phyloP scores from a whole-genome alignment of 78 protist genomes.

The Dictyostelium purpureum region DNA sequence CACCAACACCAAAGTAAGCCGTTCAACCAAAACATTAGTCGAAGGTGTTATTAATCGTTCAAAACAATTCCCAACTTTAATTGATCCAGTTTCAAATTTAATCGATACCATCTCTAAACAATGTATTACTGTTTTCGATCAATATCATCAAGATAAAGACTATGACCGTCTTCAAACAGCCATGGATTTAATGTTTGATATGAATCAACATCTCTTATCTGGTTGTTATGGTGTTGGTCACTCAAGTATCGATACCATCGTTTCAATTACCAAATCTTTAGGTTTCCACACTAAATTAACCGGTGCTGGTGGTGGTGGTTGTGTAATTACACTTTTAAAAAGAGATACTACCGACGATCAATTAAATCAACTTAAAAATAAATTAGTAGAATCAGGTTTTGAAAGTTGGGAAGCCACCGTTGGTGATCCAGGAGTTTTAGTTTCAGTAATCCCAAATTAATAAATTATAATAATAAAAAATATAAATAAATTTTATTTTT shows the following conservation, averaged over 20 bases:
- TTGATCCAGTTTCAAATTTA: conserved; percentile 52
- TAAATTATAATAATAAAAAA: too few relatives aligned
- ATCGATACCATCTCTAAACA: conserved; percentile 45
- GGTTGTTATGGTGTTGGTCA: conserved; percentile 80
- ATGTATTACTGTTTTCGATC: conserved; percentile 8
- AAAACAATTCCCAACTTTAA: conserved; percentile 1
- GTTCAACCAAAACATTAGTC: conserved; percentile 58
- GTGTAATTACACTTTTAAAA: conserved; percentile 59
- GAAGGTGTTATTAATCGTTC: conserved; percentile 37
- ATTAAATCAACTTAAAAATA: neutral
- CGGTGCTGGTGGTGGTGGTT: conserved; percentile 89
- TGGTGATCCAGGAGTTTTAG: conserved; percentile 61
- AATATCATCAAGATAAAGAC: conserved; percentile 19
- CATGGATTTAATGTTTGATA: conserved; percentile 66
- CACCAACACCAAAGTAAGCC: conserved; percentile 40
- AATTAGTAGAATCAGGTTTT: conserved; percentile 4
- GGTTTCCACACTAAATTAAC: conserved; percentile 80
- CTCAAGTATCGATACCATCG: conserved; percentile 22
- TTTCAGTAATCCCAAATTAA: too few relatives aligned
- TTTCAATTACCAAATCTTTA: neutral
- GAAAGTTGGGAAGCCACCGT: conserved; percentile 73
- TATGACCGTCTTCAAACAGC: conserved; percentile 24
- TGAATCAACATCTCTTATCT: conserved; percentile 49
- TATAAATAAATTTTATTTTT: too few relatives aligned
- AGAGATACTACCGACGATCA: neutral